Conservation (phyloP, 495 filamentous ascomycete genomes). For the Halenospora varia region DNA sequence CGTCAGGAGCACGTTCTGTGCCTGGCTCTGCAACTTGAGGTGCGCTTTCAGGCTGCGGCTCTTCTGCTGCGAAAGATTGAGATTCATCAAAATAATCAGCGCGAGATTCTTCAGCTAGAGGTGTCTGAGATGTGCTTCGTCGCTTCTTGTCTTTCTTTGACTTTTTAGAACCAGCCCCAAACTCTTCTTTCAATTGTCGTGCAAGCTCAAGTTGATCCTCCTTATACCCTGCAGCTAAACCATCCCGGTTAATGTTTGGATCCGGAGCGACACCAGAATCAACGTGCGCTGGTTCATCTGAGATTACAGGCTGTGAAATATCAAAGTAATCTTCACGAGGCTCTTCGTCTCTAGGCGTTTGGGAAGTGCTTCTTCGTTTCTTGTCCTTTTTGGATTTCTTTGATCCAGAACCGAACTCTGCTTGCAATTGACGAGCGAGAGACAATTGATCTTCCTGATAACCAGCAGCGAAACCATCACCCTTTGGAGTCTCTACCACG, state of each 20-base stretch:
- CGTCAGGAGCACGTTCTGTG: neutral
- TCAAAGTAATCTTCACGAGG: neutral
- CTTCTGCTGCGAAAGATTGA: neutral
- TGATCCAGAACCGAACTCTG: slow-evolving; percentile 1
- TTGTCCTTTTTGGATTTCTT: slow-evolving; percentile 25
- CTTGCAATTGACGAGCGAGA: slow-evolving; percentile 12
- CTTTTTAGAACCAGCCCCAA: slow-evolving; percentile 3
- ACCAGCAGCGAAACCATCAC: slow-evolving; percentile 21
- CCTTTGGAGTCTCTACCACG: slow-evolving; percentile 1
- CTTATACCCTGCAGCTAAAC: slow-evolving; percentile 13
- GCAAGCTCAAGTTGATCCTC: slow-evolving; percentile 16
- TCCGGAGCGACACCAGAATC: neutral
- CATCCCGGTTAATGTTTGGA: slow-evolving; percentile 2
- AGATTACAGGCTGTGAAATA: neutral
- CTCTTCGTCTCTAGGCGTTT: slow-evolving; percentile 3
- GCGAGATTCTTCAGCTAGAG: neutral
- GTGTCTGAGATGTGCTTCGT: neutral
- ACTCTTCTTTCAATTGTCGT: slow-evolving; percentile 11
- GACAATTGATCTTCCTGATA: slow-evolving; percentile 14
- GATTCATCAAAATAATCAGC: neutral
- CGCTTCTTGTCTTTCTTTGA: slow-evolving; percentile 25
- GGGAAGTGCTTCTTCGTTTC: slow-evolving; percentile 17
- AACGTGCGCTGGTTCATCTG: neutral
- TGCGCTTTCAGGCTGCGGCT: neutral
- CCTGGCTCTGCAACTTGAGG: neutral